phyloP scores from a whole-genome alignment of 2,329 filamentous ascomycete genomes.

The Pezicula carpinea region DNA sequence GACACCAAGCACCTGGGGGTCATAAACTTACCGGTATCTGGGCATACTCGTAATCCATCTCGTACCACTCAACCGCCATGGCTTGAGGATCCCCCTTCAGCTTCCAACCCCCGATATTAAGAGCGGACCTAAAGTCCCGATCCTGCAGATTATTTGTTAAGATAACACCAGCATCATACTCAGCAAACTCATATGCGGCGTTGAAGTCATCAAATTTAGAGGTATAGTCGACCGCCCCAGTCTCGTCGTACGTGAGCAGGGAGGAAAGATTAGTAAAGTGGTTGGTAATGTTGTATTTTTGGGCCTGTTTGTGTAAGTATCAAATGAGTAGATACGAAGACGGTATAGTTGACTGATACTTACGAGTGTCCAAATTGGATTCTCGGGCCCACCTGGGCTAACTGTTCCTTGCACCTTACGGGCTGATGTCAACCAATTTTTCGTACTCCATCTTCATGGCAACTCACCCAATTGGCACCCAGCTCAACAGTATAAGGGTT shows the following conservation, averaged over 20 bases:
- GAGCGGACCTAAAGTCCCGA: slow-evolving; percentile 51
- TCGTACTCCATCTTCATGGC: background rate
- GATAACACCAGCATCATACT: slow-evolving; percentile 51
- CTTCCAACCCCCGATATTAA: slow-evolving; percentile 58
- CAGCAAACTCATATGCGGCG: slow-evolving; percentile 38
- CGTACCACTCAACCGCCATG: slow-evolving; percentile 59
- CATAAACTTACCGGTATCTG: slow-evolving; percentile 41
- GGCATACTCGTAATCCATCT: slow-evolving; percentile 55
- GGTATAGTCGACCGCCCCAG: slow-evolving; percentile 46
- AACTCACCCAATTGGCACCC: slow-evolving; percentile 57
- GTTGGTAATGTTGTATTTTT: slow-evolving; percentile 53
- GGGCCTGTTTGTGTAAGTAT: slow-evolving; percentile 12
- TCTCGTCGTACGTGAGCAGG: slow-evolving; percentile 56
- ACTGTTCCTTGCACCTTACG: slow-evolving; percentile 34
- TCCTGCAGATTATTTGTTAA: slow-evolving; percentile 57
- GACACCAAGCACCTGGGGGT: too few species aligned
- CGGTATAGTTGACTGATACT: background rate
- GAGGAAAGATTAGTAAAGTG: slow-evolving; percentile 53
- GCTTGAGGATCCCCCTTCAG: slow-evolving; percentile 49
- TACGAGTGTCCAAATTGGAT: slow-evolving; percentile 59
- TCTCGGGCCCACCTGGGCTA: slow-evolving; percentile 39
- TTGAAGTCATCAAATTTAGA: slow-evolving; percentile 46
- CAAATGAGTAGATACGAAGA: too few species aligned
- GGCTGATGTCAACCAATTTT: background rate
- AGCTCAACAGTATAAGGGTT: slow-evolving; percentile 48